These are phyloP conservation scores for Rachicladosporium sp. DNA, from an alignment of 2,329 filamentous ascomycete species.

Conservation along the genomic window DNA sequence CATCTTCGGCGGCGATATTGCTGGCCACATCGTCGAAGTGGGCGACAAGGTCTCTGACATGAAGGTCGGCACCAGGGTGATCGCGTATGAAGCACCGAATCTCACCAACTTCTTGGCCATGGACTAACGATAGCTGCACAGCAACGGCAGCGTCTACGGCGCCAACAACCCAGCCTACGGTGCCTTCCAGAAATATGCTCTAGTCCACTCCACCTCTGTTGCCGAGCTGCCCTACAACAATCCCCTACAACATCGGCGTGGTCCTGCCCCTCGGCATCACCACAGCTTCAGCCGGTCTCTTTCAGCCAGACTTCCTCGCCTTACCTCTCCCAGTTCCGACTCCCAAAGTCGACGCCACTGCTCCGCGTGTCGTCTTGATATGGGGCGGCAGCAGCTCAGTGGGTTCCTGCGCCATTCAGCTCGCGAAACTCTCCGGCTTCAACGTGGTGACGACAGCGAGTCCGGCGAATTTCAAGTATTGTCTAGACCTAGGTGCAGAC, in stretches of 20 bases:
- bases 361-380: slow-evolving; percentile 17
- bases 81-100: slow-evolving; percentile 18
- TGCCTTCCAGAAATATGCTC: slow-evolving; percentile 24
- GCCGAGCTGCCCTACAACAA: slow-evolving; percentile 26
- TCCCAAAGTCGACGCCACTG: slow-evolving; percentile 7
- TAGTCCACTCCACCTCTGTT: slow-evolving; percentile 20
- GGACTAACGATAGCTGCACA: neutral
- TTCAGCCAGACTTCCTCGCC: slow-evolving; percentile 14
- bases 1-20: slow-evolving; percentile 32
- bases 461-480: slow-evolving; percentile 4
- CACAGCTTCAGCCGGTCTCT: slow-evolving; percentile 27
- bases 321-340: slow-evolving; percentile 11
- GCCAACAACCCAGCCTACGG: slow-evolving; percentile 5
- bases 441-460: neutral
- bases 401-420: slow-evolving; percentile 20
- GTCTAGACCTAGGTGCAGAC: slow-evolving; percentile 13
- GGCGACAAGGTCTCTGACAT: slow-evolving; percentile 34
- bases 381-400: slow-evolving; percentile 25
- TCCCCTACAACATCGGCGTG: slow-evolving; percentile 26
- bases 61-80: slow-evolving; percentile 33
- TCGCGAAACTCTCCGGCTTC: slow-evolving; percentile 27
- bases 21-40: slow-evolving; percentile 35
- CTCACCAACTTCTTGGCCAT: no score
- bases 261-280: slow-evolving; percentile 32
- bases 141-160: slow-evolving; percentile 4